These are phyloP conservation scores for Discostella stelligera DNA, from an alignment of 352 stramenopile species.

Conservation along the genomic window DNA sequence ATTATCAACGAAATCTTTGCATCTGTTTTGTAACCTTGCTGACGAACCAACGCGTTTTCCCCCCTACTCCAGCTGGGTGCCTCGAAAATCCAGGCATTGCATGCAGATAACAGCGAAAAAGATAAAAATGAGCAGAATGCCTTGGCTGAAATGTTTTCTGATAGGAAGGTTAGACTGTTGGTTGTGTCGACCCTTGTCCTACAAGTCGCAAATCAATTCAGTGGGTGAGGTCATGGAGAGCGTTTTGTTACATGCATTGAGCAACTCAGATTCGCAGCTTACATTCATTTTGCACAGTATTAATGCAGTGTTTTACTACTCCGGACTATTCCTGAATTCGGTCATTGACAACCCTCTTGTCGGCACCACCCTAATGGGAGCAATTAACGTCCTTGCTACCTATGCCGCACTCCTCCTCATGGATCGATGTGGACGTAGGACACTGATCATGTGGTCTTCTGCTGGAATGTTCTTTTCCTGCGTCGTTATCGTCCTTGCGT, in stretches of 20 bases:
- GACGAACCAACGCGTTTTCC: constrained; percentile 6
- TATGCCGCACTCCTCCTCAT: constrained; percentile 84
- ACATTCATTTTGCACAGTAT: constrained; percentile 62
- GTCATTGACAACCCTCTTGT: constrained; percentile 85
- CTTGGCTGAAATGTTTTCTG: constrained; percentile 66
- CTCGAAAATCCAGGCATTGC: constrained; percentile 24
- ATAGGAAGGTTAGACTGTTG: constrained; percentile 60
- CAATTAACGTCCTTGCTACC: constrained; percentile 87
- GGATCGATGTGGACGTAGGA: constrained; percentile 77
- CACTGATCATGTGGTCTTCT: constrained; percentile 75
- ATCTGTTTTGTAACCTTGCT: neutral
- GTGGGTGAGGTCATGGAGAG: constrained; percentile 35
- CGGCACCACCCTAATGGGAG: constrained; percentile 80
- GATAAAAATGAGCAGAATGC: constrained; percentile 40
- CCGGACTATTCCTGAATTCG: constrained; percentile 85
- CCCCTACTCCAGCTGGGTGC: constrained; percentile 23
- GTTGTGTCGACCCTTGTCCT: constrained; percentile 73
- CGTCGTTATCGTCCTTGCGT: constrained; percentile 51
- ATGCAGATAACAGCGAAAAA: constrained; percentile 8
- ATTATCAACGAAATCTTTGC: neutral
- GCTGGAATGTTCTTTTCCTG: constrained; percentile 68
- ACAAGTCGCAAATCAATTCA: constrained; percentile 84
- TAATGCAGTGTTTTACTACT: constrained; percentile 90
- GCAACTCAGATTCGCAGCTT: neutral
- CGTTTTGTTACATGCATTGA: neutral